These are phyloP conservation scores for Sedum album DNA, from an alignment of 164 flowering plant genomes.

Conservation along the genomic window DNA sequence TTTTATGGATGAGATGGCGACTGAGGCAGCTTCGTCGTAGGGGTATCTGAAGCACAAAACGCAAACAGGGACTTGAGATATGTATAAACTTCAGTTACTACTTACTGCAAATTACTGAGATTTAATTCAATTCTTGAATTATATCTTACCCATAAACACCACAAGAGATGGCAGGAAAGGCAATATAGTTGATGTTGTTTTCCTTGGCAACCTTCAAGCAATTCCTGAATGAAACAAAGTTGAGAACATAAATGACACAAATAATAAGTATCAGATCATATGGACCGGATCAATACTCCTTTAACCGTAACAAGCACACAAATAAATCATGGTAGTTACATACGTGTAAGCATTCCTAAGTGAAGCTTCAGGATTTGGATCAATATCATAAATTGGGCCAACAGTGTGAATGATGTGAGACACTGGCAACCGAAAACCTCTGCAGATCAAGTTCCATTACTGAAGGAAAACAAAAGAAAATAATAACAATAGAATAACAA, in stretches of 20 bases:
- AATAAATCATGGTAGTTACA: neutral
- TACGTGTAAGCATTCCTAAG: slow-evolving; percentile 74
- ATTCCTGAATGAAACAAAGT: slow-evolving; percentile 39
- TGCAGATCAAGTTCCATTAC: slow-evolving; percentile 21
- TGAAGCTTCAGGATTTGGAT: slow-evolving; percentile 49
- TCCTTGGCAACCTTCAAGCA: slow-evolving; percentile 69
- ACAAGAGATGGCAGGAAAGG: slow-evolving; percentile 94
- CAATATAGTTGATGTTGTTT: slow-evolving; percentile 67
- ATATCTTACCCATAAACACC: slow-evolving; percentile 67
- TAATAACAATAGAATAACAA: neutral
- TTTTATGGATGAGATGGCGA: slow-evolving; percentile 61
- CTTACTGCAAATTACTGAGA: neutral
- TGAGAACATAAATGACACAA: neutral
- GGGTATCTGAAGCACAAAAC: slow-evolving; percentile 59
- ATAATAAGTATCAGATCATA: neutral
- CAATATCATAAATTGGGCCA: slow-evolving; percentile 72
- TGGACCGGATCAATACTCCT: neutral
- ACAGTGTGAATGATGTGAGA: slow-evolving; percentile 90
- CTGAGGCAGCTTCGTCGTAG: slow-evolving; percentile 69
- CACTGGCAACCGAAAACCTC: slow-evolving; percentile 79
- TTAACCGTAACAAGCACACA: neutral
- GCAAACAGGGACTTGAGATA: neutral
- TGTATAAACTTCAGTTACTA: neutral
- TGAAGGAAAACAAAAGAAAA: neutral
- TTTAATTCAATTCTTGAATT: neutral